Evolutionary conservation across 2,329 filamentous ascomycete genomes (phyloP), one percentile per base, ranked within the genome.

Genomic region (Proliferodiscus dingleyae): DNA sequence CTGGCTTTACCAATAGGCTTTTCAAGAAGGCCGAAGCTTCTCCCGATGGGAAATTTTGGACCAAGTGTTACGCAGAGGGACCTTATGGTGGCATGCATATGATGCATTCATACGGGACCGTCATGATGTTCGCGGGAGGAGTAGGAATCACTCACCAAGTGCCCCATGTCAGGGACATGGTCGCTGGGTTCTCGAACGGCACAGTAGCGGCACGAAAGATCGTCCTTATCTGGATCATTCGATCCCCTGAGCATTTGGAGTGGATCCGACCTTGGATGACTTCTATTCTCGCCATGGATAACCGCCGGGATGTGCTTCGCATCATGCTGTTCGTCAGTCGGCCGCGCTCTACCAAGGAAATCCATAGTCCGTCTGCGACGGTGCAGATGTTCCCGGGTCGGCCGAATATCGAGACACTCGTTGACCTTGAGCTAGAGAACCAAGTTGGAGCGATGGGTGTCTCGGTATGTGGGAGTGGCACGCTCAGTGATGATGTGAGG

Each of bases 221-320:
- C 40, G 71, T 88, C 4, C 74, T 91, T 19, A 80, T 89, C 32
- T 91, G 87, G 87, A 82, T 82, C 39, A 85, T 91, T 46, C 86
- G 87, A 58, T 85, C 78, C 58, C 83, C 83, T 56, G 86, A 89
- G 68, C 85, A 89, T 63, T 73, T 90, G 23, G 85, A 90, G 65
- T 90, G 85, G 85, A 89, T 89, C 61, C 75, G 85, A 37, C 83
- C 84, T 6, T 89, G 85, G 84, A 89, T 90, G 86, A 89, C 85
- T 3, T 76, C 83, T 60, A 88, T 89, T 51, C 72, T 89, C 30
- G 77, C 78, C 47, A 85, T 89, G 81, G 83, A 87, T 46, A 79
- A 75, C 63, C 79, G 85, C 40, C 77, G 86, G 46, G 85, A 89
- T 49, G 76, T 85, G 42, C 73, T 90, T 43, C 81, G 83, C 54